These are phyloP conservation scores for Solanum appendiculatum DNA, from an alignment of 257 asterid genomes.

Conservation along the genomic window DNA sequence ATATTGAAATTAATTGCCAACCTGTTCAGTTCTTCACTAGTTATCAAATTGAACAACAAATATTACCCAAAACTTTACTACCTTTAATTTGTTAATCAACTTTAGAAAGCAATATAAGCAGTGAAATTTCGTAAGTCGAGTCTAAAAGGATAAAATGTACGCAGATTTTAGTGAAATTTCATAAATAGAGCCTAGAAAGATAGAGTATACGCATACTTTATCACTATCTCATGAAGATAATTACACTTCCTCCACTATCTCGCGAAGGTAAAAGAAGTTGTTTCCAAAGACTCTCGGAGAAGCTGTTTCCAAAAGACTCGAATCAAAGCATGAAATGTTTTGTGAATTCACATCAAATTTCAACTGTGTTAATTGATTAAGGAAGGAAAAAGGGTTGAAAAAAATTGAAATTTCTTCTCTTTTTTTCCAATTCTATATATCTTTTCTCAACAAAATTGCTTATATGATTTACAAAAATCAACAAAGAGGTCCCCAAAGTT, in stretches of 20 bases:
- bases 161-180: too few species aligned
- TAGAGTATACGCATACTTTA: too few species aligned
- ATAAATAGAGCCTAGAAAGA: too few species aligned
- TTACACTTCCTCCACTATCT: too few species aligned
- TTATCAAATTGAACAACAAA: neutral
- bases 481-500: neutral
- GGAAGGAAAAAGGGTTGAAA: neutral
- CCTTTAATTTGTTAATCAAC: neutral
- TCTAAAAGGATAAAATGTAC: too few species aligned
- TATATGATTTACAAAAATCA: slow-evolving; percentile 17
- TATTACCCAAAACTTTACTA: neutral
- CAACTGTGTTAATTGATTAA: neutral
- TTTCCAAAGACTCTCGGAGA: too few species aligned
- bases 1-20: neutral
- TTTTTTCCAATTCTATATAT: neutral
- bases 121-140: too few species aligned
- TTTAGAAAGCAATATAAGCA: too few species aligned
- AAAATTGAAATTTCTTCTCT: neutral
- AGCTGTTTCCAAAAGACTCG: too few species aligned
- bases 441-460: slow-evolving; percentile 36
- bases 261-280: too few species aligned
- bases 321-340: neutral
- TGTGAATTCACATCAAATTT: neutral
- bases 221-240: too few species aligned
- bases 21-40: neutral